Evolutionary conservation across 805 yeast genomes (phyloP).

Genomic region (Pichia membranifaciens): DNA sequence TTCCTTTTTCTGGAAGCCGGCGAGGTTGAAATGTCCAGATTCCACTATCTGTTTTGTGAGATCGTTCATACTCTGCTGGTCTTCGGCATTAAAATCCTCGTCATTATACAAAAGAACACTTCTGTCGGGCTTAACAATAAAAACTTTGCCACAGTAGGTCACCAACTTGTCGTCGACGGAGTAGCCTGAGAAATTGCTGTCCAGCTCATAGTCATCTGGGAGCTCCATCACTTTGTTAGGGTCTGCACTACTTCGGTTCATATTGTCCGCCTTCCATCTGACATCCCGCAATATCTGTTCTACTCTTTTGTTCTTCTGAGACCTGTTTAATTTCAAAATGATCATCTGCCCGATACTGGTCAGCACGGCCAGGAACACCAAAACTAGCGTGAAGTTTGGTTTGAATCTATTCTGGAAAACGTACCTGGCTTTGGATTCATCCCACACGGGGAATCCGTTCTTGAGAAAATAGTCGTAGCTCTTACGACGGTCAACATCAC

Average conservation of each 20-base stretch:
- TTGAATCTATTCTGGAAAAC: slow-evolving; percentile 15
- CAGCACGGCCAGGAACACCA: slow-evolving; percentile 9
- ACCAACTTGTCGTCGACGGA: slow-evolving; percentile 16
- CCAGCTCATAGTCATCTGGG: slow-evolving; percentile 12
- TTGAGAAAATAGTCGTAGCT: slow-evolving; percentile 80
- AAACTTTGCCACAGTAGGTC: slow-evolving; percentile 15
- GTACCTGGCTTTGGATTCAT: slow-evolving; percentile 20
- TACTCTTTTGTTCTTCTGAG: slow-evolving; percentile 15
- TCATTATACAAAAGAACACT: slow-evolving; percentile 13
- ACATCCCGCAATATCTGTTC: slow-evolving; percentile 15
- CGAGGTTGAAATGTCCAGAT: slow-evolving; percentile 13
- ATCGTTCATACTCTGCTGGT: slow-evolving; percentile 11
- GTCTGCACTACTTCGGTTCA: slow-evolving; percentile 1
- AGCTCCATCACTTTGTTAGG: slow-evolving; percentile 13
- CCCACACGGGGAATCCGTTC: slow-evolving; percentile 81
- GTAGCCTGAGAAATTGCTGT: slow-evolving; percentile 1
- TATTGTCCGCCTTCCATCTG: slow-evolving; percentile 16
- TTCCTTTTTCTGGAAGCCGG: slow-evolving; percentile 13
- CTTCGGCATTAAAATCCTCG: slow-evolving; percentile 7
- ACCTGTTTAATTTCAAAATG: slow-evolving; percentile 12
- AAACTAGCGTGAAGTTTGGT: slow-evolving; percentile 9
- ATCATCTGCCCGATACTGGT: slow-evolving; percentile 11
- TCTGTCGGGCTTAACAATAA: slow-evolving; percentile 18
- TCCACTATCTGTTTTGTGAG: slow-evolving; percentile 11
- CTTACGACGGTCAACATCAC: slow-evolving; percentile 50